These are phyloP conservation scores for Nepenthes gracilis DNA, from an alignment of 148 eudicot species.

Conservation along the genomic window DNA sequence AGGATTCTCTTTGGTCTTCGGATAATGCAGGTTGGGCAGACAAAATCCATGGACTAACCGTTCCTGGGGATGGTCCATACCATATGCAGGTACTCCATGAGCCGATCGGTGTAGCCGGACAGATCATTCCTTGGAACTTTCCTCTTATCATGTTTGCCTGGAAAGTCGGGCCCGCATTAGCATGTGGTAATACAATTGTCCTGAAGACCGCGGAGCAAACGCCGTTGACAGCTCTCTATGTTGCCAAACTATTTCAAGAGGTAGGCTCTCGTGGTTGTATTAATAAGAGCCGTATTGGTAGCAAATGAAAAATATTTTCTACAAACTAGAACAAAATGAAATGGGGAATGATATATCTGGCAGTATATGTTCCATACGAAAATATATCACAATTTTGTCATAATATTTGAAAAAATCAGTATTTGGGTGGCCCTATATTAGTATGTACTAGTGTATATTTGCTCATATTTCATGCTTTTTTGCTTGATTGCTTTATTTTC, in stretches of 20 bases:
- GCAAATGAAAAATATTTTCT: no score
- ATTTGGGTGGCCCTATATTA: no score
- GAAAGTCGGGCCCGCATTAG: slow-evolving; percentile 73
- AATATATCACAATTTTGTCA: no score
- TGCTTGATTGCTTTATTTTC: no score
- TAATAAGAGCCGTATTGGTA: no score
- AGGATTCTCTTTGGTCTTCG: not conserved
- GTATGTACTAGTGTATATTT: no score
- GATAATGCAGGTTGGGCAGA: slow-evolving; percentile 62
- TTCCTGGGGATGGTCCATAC: slow-evolving; percentile 68
- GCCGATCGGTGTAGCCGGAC: slow-evolving; percentile 78
- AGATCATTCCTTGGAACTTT: slow-evolving; percentile 77
- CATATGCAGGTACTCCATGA: slow-evolving; percentile 65
- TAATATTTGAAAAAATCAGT: no score
- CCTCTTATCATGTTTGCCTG: slow-evolving; percentile 67
- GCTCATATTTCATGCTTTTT: no score
- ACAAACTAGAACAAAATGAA: no score
- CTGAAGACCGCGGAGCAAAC: slow-evolving; percentile 74
- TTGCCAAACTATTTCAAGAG: slow-evolving; percentile 55
- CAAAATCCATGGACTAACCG: slow-evolving; percentile 68
- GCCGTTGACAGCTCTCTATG: slow-evolving; percentile 61
- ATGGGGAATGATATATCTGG: no score
- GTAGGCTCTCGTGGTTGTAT: slow-evolving; percentile 8
- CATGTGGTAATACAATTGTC: slow-evolving; percentile 61
- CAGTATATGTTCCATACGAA: no score